Evolutionary conservation across 2,329 filamentous ascomycete species (phyloP), one percentile per base, ranked within the genome.

Genomic region (Ascochyta rabiei): DNA sequence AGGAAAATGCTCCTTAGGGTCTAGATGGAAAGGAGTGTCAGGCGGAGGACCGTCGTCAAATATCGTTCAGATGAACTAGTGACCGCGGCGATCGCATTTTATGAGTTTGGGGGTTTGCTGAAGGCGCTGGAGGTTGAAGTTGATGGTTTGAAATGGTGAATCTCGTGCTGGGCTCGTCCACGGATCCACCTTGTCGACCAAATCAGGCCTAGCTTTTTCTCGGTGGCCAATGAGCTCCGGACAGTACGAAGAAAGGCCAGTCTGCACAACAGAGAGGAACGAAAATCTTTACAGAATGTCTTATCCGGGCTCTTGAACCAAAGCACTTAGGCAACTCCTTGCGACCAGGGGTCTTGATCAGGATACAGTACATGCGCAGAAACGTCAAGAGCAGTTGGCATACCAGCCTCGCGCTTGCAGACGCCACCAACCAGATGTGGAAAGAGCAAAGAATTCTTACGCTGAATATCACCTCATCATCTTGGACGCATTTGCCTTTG

Each of bases 1-100:
- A 66, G 23, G 64, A 59, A 62, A 71, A 69, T 72, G 66, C 64
- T 72, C 68, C 59, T 48, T 56, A 63, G 46, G 64, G 55, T 59
- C 60, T 61, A 56, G 60, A 46, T 47, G 57, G 43, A 54, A 40
- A 56, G 33, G 21, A 52, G 43, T 16, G 42, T 21, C 13, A 39
- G 37, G 57, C 44, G 26, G 54, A 45, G 41, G 18, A 47, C 21
- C 28, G 42, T 24, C 31, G 26, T 38, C 12, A 53, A 39, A 33
- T 48, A 37, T 18, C 12, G 13, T 42, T 45, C 44, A 56, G 41
- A 46, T 40, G 37, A n/a, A 16, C 42, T 21, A 9, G n/a, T 12
- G 18, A n/a, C 16, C 15, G 13, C 15, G 16, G 39, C 31, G 15
- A 18, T 49, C 18, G 40, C 21, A 40, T 15, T 31, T 24, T 15